Evolutionary conservation across 2,329 filamentous ascomycete species (phyloP), one percentile per base, ranked within the genome.

Genomic region (Curvularia hawaiiensis): DNA sequence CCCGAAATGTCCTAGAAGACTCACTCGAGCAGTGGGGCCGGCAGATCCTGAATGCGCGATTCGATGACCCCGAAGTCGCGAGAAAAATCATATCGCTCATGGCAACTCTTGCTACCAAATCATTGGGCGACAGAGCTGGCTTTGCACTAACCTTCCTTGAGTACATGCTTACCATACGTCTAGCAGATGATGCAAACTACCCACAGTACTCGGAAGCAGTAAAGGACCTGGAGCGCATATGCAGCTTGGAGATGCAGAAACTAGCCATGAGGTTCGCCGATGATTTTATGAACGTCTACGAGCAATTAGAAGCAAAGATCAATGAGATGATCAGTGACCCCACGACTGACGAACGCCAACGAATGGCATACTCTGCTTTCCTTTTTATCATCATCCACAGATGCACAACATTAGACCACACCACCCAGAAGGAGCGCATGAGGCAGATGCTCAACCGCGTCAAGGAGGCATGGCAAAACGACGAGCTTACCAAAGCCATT

Each of bases 361-460:
- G 91, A 56, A 88, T 95, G 70, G 91, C 93, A 1, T 93, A 96
- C 69, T 90, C 88, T 66, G 94, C 92, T 10, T 94, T 98, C 62
- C 82, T 98, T 0, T 96, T 99, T 74, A 95, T 96, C 58, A 95
- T 99, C 61, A 89, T 95, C 67, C 94, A 98, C 76, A 91, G 95
- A 58, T 88, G 92, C 35, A 88, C 84, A 22, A 88, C 87, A 43
- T 83, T 98, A 33, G 89, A 96, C 63, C 83, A 84, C 18, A 81
- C 82, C n/a, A 78, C 86, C 35, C 90, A 93, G 58, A 82, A 93
- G 52, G 81, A 86, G 54, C 89, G 91, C 57, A 80, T 99, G 30
- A 80, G 86, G 54, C 83, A 85, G 14, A 97, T 98, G 74, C 83
- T 98, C 49, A 84, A 89, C n/a, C 92, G 93, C 1, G 87, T 98